Evolutionary conservation across 306 rosid species (phyloP), one percentile per base, ranked within the genome.

Genomic region (Coriaria nepalensis): DNA sequence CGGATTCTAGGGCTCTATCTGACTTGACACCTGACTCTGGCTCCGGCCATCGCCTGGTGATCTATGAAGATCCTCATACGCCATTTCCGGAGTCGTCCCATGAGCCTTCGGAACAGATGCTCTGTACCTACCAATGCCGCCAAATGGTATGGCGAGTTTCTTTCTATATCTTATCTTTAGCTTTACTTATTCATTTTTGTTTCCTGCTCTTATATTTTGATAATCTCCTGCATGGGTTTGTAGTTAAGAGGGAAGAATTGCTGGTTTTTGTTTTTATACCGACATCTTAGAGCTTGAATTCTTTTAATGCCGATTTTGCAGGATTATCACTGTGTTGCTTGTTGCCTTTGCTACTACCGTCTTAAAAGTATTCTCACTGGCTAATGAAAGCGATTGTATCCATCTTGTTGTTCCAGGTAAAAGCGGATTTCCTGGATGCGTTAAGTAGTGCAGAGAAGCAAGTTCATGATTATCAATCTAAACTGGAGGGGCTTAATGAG

Each of bases 91-190:
- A 48, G 50, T 43, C 49, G n/a, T 43, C 69, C 8, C 44, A 37
- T 15, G 44, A 44, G 8, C 49, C 60, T 40, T 68, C 74, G 33
- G 56, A 62, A 29, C 82, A 56, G 43, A 59, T 68, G 70, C 81
- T 76, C 50, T 76, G 98, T 85, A 90, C 98, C 43, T 90, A 85
- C 54, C 95, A 90, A 56, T 90, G 95, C 59, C 98, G 94, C 59
- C 98, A 90, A 75, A 76, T 90, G 98, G 98, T 88, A 40, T 37
- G 53, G 20, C 33, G 14, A 46, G 40, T 14, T 43, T 33, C 12
- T 20, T 10, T n/a, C 33, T 45, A 9, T n/a, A 4, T 13, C 47
- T 32, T 32, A 33, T 11, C 29, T 15, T 43, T 15, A 13, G 9
- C 29, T 33, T 9, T 9, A 9, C 11, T 20, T 11, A 2, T 8